phyloP scores from a whole-genome alignment of 805 yeast genomes.

The Barnettozyma sucrosica region DNA sequence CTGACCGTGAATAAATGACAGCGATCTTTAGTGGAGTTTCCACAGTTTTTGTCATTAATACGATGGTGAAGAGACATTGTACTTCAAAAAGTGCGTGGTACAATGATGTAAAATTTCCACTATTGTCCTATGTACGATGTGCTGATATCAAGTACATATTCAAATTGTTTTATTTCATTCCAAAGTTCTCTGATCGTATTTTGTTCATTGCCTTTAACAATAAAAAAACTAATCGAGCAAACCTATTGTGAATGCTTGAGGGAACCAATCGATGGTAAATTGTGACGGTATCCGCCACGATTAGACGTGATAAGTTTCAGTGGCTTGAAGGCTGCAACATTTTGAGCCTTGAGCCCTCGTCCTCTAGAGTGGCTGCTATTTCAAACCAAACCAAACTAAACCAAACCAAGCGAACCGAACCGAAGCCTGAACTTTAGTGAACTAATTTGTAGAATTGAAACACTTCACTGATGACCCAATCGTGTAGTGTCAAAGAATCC shows the following conservation, averaged over 20 bases:
- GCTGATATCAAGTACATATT: too few species aligned
- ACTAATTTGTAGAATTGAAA: too few species aligned
- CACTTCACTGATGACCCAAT: too few species aligned
- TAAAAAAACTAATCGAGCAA: neutral
- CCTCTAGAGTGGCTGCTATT: neutral
- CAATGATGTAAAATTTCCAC: too few species aligned
- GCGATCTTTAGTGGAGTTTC: neutral
- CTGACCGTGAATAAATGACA: neutral
- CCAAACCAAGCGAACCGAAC: neutral
- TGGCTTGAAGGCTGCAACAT: neutral
- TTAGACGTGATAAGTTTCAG: neutral
- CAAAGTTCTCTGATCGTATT: too few species aligned
- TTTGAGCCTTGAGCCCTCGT: neutral
- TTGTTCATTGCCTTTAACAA: neutral
- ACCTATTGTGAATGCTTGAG: neutral
- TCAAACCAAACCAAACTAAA: neutral
- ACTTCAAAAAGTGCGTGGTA: too few species aligned
- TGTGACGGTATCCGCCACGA: neutral
- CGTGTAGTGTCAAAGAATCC: too few species aligned
- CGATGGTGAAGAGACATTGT: too few species aligned
- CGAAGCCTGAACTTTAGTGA: neutral
- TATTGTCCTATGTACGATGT: too few species aligned
- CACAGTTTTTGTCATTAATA: neutral
- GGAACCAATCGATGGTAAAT: neutral
- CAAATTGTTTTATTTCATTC: too few species aligned